Conservation (phyloP, 2,329 filamentous ascomycete species). For the Phaeosphaeriaceae sp. region DNA sequence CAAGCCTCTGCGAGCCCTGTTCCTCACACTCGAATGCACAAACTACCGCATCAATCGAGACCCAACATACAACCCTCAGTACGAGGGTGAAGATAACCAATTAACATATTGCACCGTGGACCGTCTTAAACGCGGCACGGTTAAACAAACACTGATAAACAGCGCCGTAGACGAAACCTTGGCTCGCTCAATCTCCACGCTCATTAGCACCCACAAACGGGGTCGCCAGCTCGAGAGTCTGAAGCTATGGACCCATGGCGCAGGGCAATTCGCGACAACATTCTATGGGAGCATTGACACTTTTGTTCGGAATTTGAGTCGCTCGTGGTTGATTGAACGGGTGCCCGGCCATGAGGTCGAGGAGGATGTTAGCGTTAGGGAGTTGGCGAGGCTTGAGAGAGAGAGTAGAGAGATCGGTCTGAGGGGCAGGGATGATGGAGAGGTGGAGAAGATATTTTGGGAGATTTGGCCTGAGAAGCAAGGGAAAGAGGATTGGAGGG, state of each 20-base stretch:
- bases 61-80: slow-evolving; percentile 16
- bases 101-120: neutral
- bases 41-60: slow-evolving; percentile 17
- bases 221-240: slow-evolving; percentile 22
- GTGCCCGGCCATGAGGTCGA: slow-evolving; percentile 14
- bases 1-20: slow-evolving; percentile 16
- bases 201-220: slow-evolving; percentile 19
- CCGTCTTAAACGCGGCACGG: neutral
- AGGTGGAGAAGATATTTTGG: no score
- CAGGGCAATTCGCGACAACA: slow-evolving; percentile 3
- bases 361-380: slow-evolving; percentile 21
- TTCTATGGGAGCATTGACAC: neutral
- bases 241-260: slow-evolving; percentile 24
- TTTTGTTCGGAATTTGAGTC: slow-evolving; percentile 15
- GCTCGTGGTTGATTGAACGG: slow-evolving; percentile 31
- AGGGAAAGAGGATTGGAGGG: no score
- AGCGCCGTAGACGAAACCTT: slow-evolving; percentile 29
- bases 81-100: slow-evolving; percentile 16
- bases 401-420: neutral
- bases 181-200: slow-evolving; percentile 24
- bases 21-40: slow-evolving; percentile 23
- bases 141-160: slow-evolving; percentile 24
- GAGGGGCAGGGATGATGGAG: no score
- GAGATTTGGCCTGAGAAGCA: no score
- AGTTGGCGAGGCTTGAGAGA: slow-evolving; percentile 17